Conservation (phyloP, 176 grass and related monocot genomes). For the Chloris gayana region DNA sequence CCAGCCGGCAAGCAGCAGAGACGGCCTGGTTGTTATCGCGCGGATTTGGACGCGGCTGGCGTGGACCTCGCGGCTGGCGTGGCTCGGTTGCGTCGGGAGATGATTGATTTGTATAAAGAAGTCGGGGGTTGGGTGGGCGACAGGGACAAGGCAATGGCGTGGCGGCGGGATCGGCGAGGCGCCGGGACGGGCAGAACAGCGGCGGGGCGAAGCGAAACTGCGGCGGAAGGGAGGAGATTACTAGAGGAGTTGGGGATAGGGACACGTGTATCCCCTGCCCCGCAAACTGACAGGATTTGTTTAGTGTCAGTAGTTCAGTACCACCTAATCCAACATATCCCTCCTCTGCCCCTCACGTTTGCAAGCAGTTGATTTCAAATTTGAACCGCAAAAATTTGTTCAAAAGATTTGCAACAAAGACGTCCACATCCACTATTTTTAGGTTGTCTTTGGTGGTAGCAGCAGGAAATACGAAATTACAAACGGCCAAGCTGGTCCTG, state of each 20-base stretch:
- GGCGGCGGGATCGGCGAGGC: conserved; percentile 1
- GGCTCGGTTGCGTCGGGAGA: not conserved
- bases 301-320: too few relatives aligned
- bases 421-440: not conserved
- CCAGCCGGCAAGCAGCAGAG: not conserved
- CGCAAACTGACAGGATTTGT: not conserved
- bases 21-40: conserved; percentile 33
- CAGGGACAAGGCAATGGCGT: conserved; percentile 24
- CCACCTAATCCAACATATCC: too few relatives aligned
- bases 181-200: not conserved
- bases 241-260: not conserved
- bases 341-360: too few relatives aligned
- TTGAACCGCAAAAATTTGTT: not conserved
- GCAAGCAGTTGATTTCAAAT: not conserved
- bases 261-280: not conserved
- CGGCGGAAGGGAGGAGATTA: not conserved
- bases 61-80: conserved; percentile 9
- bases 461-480: too few relatives aligned
- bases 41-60: conserved; percentile 19
- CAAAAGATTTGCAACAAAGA: not conserved
- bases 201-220: not conserved
- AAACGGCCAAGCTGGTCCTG: too few relatives aligned
- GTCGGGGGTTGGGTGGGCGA: not conserved
- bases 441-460: too few relatives aligned
- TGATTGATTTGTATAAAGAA: conserved; percentile 18